Conservation (phyloP, 2,329 filamentous ascomycete species). For the Penicillium sp. region DNA sequence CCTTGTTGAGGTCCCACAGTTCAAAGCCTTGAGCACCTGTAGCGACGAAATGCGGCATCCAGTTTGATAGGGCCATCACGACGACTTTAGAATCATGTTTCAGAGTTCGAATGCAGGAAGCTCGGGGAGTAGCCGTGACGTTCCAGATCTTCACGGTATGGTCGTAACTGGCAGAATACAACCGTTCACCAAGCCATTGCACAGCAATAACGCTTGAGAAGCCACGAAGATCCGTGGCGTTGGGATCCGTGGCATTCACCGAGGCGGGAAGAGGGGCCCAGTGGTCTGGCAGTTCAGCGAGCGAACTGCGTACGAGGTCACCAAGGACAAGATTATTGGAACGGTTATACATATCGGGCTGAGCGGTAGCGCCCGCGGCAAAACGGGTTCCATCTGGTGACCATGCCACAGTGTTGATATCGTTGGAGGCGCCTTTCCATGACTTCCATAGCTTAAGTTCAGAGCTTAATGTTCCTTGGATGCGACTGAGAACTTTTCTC, state of each 20-base stretch:
- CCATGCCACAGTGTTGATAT: slow-evolving; percentile 58
- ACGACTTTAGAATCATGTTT: slow-evolving; percentile 50
- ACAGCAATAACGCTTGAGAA: slow-evolving; percentile 58
- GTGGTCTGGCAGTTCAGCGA: slow-evolving; percentile 57
- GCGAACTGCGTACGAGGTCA: slow-evolving; percentile 37
- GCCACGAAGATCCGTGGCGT: slow-evolving; percentile 50
- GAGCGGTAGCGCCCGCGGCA: slow-evolving; percentile 56
- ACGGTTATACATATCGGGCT: slow-evolving; percentile 58
- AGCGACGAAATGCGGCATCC: slow-evolving; percentile 42
- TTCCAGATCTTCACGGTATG: slow-evolving; percentile 58
- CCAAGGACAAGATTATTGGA: slow-evolving; percentile 58
- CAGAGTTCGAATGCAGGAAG: slow-evolving; percentile 37
- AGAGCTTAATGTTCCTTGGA: slow-evolving; percentile 29
- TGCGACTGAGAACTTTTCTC: slow-evolving; percentile 3
- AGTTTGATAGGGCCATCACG: slow-evolving; percentile 49
- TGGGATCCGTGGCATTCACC: slow-evolving; percentile 49
- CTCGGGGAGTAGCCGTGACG: slow-evolving; percentile 24
- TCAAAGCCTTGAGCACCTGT: slow-evolving; percentile 45
- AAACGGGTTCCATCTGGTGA: slow-evolving; percentile 54
- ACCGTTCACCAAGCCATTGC: slow-evolving; percentile 48
- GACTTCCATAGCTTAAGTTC: slow-evolving; percentile 45
- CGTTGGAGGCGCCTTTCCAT: slow-evolving; percentile 59
- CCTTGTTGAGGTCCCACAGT: slow-evolving; percentile 40
- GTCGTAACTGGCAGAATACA: slow-evolving; percentile 58
- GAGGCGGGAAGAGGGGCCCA: slow-evolving; percentile 42